Evolutionary conservation across 805 yeast species (phyloP).

Genomic region (Lipomyces japonicus): DNA sequence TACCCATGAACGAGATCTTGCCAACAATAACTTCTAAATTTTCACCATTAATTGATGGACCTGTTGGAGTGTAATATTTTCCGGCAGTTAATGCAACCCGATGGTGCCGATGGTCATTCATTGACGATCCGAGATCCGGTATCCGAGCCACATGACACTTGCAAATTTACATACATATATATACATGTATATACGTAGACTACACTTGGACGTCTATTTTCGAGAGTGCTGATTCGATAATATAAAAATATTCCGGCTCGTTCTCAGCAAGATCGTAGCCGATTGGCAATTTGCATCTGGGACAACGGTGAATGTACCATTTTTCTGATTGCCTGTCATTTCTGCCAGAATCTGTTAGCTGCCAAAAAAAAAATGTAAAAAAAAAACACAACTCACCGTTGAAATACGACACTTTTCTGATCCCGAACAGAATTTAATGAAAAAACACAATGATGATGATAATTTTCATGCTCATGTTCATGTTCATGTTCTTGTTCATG

Average conservation of each 20-base stretch:
- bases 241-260: conserved; percentile 8
- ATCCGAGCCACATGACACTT: too few species aligned
- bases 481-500: too few species aligned
- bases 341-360: conserved; percentile 1
- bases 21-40: too few species aligned
- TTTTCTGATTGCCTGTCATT: conserved; percentile 12
- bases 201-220: background rate
- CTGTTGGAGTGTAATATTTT: too few species aligned
- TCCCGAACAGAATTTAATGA: conserved; percentile 4
- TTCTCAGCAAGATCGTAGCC: conserved; percentile 14
- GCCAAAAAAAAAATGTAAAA: background rate
- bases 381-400: background rate
- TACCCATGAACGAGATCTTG: too few species aligned
- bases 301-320: conserved; percentile 24
- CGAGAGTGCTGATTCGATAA: conserved; percentile 9
- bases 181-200: background rate
- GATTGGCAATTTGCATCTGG: conserved; percentile 19
- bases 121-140: too few species aligned
- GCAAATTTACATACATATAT: too few species aligned
- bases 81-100: too few species aligned
- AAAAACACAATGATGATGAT: too few species aligned
- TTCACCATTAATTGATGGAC: too few species aligned
- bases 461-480: too few species aligned
- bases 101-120: too few species aligned
- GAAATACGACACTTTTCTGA: background rate